Evolutionary conservation across 495 filamentous ascomycete species (phyloP).

Genomic region (Elasticomyces elasticus): DNA sequence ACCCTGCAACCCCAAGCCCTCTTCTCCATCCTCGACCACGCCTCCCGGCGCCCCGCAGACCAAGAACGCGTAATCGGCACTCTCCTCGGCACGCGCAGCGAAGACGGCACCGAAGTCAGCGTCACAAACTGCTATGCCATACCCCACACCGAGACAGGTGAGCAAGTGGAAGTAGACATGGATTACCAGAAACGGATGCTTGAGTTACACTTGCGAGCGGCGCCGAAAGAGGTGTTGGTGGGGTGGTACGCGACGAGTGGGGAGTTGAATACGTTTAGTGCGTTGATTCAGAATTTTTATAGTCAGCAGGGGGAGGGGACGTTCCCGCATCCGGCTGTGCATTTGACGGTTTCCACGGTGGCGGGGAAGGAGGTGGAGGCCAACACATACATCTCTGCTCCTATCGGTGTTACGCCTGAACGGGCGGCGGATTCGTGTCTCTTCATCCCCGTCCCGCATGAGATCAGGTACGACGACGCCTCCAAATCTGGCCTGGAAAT

Average conservation of each 20-base stretch:
- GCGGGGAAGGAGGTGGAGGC: conserved; percentile 76
- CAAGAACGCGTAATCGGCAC: conserved; percentile 95
- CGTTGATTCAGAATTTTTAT: conserved; percentile 99
- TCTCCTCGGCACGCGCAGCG: conserved; percentile 78
- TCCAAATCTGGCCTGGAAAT: conserved; percentile 87
- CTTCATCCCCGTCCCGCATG: conserved; percentile 91
- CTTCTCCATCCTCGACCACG: conserved; percentile 95
- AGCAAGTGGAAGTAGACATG: conserved; percentile 99
- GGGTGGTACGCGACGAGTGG: conserved; percentile 97
- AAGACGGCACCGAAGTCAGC: conserved; percentile 93
- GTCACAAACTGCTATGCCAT: conserved; percentile 94
- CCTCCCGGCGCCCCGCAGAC: conserved; percentile 75
- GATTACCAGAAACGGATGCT: conserved; percentile 99
- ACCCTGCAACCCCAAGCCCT: conserved; percentile 93
- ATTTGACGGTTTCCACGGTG: conserved; percentile 85
- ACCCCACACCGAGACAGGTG: conserved; percentile 92
- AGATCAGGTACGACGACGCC: conserved; percentile 72
- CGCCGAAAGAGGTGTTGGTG: conserved; percentile 85
- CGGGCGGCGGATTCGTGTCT: conserved; percentile 87
- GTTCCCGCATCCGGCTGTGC: conserved; percentile 89
- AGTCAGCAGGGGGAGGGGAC: conserved; percentile 91
- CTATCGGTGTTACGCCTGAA: conserved; percentile 89
- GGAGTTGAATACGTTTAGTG: conserved; percentile 94
- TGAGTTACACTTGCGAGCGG: conserved; percentile 80
- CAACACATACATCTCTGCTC: conserved; percentile 83